Evolutionary conservation across 257 asterid genomes (phyloP), one percentile per base, ranked within the genome.

Genomic region (Sherardia arvensis): DNA sequence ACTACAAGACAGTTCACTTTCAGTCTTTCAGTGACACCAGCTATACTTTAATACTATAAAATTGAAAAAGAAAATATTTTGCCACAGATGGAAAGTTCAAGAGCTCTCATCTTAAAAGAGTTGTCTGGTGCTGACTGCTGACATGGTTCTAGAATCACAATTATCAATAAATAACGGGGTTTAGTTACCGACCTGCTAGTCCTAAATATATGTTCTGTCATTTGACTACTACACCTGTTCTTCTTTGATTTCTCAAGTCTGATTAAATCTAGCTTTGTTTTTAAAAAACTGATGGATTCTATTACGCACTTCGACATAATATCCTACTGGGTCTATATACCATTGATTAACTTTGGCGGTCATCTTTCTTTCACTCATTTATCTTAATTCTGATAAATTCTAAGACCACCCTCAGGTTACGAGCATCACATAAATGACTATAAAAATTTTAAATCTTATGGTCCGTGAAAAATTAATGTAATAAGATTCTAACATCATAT

Each of bases 261-360:
- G 56, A 29, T 27, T 63, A 6, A 14, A 27, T 63, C 29, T n/a
- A 47, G 58, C 51, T 63, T 63, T 29, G n/a, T 45, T 47, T 40
- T 38, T 1, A 12, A 47, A 10, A 15, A 45, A 17, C 5, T 62
- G 34, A 10, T 22, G 23, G 68, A 63, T 20, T 48, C 23, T 49
- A 17, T 30, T 48, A 49, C 2, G 7, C 11, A 21, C 23, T 64
- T 4, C 23, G 8, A 45, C 9, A 11, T 28, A 27, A 23, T 7
- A 9, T 40, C 20, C 28, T 7, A 48, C 12, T 40, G 15, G 0
- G 3, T 30, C 33, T n/a, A n/a, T n/a, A n/a, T n/a, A n/a, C n/a
- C n/a, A n/a, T n/a, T n/a, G n/a, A n/a, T n/a, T n/a, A n/a, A n/a
- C 4, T 49, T 64, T 20, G 11, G 14, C 53, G n/a, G n/a, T 20